Evolutionary conservation across 495 filamentous ascomycete genomes (phyloP), one percentile per base, ranked within the genome.

Genomic region (Corynascus novoguineensis): DNA sequence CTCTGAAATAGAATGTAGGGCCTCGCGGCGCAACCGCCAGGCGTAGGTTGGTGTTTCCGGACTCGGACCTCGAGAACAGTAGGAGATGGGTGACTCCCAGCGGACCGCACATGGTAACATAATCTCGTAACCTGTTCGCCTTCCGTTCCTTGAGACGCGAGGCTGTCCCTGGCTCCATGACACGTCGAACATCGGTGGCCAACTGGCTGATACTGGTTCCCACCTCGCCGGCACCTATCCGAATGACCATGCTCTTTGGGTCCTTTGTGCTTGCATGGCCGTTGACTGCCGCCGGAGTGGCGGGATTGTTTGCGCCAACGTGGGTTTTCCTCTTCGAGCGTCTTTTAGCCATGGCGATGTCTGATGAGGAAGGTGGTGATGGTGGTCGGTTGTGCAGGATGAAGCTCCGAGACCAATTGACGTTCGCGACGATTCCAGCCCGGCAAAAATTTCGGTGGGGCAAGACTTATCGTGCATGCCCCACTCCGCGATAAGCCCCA

Each of bases 191-290:
- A 76, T 99, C 93, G 61, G 87, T 86, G 5, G 92, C 93, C 55
- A 99, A 75, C 71, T 97, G 92, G 65, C 83, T 92, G 57, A 99
- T 79, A 73, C 88, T 95, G 52, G 89, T 83, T 57, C 93, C 93
- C 31, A 97, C 90, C 67, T 96, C 90, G 60, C 90, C 86, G 66
- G 90, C 93, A 63, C 95, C 93, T 52, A 96, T 90, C 62, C 93
- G 86, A 72, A 99, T 95, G 51, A 99, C 93, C 95, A 99, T 97
- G 64, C 86, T 92, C 78, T 96, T 96, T 15, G 93, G 93, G 50
- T 83, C 80, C 55, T 82, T 82, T 17, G 78, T 74, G 41, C 79
- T 70, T 38, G 65, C 67, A 55, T 73, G 66, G 50, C 72, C 69
- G 42, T 67, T 71, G 46, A 45, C 66, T 55, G 42, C 78, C 60